A percentile compares a stretch with the other conserved stretches of the same genome.
phyloP scores from a whole-genome alignment of 2,329 filamentous ascomycete species.

The Sclerotinia spermophila region DNA sequence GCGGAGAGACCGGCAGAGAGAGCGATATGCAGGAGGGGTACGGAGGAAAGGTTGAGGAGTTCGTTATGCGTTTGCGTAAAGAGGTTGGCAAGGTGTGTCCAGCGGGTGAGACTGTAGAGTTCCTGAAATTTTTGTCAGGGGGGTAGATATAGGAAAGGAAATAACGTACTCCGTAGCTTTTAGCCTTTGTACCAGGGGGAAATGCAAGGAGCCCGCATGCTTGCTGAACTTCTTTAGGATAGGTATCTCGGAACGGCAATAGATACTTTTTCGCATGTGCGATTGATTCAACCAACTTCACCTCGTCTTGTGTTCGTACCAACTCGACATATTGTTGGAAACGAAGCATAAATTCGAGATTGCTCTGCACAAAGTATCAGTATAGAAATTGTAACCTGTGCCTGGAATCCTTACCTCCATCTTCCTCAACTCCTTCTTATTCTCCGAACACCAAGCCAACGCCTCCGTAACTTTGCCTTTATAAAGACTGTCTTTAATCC shows the following conservation, averaged over 20 bases:
- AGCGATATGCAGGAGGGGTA: slow-evolving; percentile 84
- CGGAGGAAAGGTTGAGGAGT: slow-evolving; percentile 75
- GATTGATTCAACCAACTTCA: slow-evolving; percentile 72
- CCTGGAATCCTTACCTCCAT: slow-evolving; percentile 58
- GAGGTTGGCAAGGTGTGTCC: slow-evolving; percentile 70
- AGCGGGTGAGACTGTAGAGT: slow-evolving; percentile 71
- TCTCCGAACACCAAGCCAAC: slow-evolving; percentile 86
- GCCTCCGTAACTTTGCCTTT: slow-evolving; percentile 72
- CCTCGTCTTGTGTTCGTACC: slow-evolving; percentile 61
- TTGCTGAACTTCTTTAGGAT: slow-evolving; percentile 64
- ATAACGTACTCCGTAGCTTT: slow-evolving; percentile 47
- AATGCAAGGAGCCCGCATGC: slow-evolving; percentile 81
- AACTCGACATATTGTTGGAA: slow-evolving; percentile 95
- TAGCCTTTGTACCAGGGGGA: slow-evolving; percentile 54
- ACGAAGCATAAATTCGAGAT: slow-evolving; percentile 87
- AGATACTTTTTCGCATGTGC: slow-evolving; percentile 80
- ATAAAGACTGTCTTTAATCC: slow-evolving; percentile 69
- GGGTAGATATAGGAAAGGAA: background rate
- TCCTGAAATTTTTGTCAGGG: slow-evolving; percentile 43
- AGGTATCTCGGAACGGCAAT: slow-evolving; percentile 63
- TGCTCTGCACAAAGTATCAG: slow-evolving; percentile 50
- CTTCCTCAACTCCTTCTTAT: slow-evolving; percentile 88
- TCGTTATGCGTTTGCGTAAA: slow-evolving; percentile 85
- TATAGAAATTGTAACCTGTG: background rate
- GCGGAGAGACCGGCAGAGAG: slow-evolving; percentile 88